phyloP scores from a whole-genome alignment of 192 early-diverging fungal species.

The Coemansia sp. region DNA sequence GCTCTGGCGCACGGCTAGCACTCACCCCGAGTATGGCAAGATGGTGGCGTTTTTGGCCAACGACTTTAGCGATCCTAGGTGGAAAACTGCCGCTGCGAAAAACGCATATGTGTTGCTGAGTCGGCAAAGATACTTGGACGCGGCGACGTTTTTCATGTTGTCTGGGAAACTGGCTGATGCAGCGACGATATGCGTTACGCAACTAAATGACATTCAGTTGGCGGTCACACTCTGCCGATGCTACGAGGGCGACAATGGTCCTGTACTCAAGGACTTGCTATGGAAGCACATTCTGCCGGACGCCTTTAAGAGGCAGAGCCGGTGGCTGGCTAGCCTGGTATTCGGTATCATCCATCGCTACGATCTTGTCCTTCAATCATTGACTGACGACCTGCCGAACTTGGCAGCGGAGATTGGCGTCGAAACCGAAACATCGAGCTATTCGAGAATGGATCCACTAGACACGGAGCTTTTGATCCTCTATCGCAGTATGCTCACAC shows the following conservation, averaged over 20 bases:
- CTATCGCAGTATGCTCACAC: slow-evolving; percentile 45
- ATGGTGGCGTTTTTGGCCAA: slow-evolving; percentile 93
- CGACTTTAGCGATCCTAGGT: slow-evolving; percentile 87
- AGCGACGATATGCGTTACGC: slow-evolving; percentile 86
- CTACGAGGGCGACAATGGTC: slow-evolving; percentile 77
- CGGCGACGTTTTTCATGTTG: slow-evolving; percentile 94
- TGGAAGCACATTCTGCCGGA: slow-evolving; percentile 44
- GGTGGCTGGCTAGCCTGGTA: slow-evolving; percentile 49
- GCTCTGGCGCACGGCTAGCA: slow-evolving; percentile 82
- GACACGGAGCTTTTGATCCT: slow-evolving; percentile 52
- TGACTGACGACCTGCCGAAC: slow-evolving; percentile 35
- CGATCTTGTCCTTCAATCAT: slow-evolving; percentile 41
- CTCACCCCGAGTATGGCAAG: slow-evolving; percentile 80
- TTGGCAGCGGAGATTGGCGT: slow-evolving; percentile 38
- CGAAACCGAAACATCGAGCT: slow-evolving; percentile 18
- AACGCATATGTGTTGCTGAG: slow-evolving; percentile 98
- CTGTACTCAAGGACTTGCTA: slow-evolving; percentile 38
- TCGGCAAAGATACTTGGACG: slow-evolving; percentile 91
- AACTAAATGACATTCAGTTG: slow-evolving; percentile 89
- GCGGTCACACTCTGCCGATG: slow-evolving; percentile 89
- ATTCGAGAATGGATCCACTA: slow-evolving; percentile 38
- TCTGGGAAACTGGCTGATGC: slow-evolving; percentile 88
- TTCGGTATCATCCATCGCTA: slow-evolving; percentile 43
- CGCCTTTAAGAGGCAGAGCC: slow-evolving; percentile 34
- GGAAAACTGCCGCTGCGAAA: slow-evolving; percentile 94